Percentiles rank a stretch among this genome's conserved stretches.
Conservation (phyloP, 179 eudicot genomes). For the Patellifolia procumbens region DNA sequence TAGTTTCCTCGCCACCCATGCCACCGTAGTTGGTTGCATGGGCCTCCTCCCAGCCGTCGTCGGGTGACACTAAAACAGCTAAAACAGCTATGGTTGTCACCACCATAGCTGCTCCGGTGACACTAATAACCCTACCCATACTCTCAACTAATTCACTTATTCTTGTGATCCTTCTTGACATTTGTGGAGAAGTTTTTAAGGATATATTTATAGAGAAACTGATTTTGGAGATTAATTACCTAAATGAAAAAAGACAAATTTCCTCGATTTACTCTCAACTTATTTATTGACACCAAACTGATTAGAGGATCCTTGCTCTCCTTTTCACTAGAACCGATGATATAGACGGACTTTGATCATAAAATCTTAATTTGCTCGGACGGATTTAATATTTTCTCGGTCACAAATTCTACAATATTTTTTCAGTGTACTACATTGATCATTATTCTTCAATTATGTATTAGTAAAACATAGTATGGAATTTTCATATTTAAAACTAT, state of each 20-base stretch:
- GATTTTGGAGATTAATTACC: neutral
- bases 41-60: slow-evolving; percentile 23
- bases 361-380: too few species aligned
- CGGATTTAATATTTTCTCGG: too few species aligned
- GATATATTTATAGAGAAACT: neutral
- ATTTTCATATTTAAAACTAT: too few species aligned
- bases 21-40: slow-evolving; percentile 33
- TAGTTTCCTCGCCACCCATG: slow-evolving; percentile 19
- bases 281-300: neutral
- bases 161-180: neutral
- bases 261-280: neutral
- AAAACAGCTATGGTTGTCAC: slow-evolving; percentile 10
- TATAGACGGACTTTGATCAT: too few species aligned
- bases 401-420: too few species aligned
- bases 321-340: too few species aligned
- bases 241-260: neutral
- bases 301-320: neutral
- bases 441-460: too few species aligned
- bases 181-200: neutral
- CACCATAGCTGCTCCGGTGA: neutral
- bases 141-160: neutral
- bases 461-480: too few species aligned
- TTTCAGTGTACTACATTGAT: too few species aligned
- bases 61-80: too few species aligned
- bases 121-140: neutral